Evolutionary conservation across 305 asterid genomes (phyloP).

Genomic region (Lippia alba): DNA sequence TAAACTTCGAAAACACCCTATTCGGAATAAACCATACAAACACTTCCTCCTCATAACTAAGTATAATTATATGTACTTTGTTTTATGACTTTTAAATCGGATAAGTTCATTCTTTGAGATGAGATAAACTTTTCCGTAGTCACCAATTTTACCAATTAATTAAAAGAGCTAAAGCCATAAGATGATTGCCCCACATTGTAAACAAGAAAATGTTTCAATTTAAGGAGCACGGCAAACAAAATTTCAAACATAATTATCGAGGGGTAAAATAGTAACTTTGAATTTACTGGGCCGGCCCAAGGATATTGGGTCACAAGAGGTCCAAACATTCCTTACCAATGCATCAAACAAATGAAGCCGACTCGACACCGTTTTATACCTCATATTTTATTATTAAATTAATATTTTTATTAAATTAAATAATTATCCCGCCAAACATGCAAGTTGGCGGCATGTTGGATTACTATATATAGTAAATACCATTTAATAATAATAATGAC

Average conservation of each 20-base stretch:
- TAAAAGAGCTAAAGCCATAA: neutral
- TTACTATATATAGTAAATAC: conserved; percentile 1
- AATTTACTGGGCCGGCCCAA: conserved; percentile 62
- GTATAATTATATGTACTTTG: no score
- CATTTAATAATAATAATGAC: neutral
- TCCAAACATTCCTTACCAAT: conserved; percentile 43
- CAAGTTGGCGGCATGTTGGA: conserved; percentile 18
- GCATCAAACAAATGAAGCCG: conserved; percentile 58
- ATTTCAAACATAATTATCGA: conserved; percentile 5
- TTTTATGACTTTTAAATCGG: no score
- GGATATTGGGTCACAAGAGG: conserved; percentile 37
- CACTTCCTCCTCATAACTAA: no score
- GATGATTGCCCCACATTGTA: neutral
- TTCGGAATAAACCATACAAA: no score
- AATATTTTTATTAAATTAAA: conserved; percentile 16
- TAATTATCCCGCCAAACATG: conserved; percentile 22
- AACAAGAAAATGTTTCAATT: conserved; percentile 29
- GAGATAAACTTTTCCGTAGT: no score
- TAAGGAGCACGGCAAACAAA: conserved; percentile 42
- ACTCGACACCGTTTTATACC: conserved; percentile 14
- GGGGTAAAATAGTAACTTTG: conserved; percentile 41
- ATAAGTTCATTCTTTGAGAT: no score
- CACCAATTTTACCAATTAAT: neutral
- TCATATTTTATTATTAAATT: neutral
- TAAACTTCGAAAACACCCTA: no score